These are phyloP conservation scores for Aspergillus alliaceus DNA, from an alignment of 2,329 filamentous ascomycete species.

Conservation along the genomic window DNA sequence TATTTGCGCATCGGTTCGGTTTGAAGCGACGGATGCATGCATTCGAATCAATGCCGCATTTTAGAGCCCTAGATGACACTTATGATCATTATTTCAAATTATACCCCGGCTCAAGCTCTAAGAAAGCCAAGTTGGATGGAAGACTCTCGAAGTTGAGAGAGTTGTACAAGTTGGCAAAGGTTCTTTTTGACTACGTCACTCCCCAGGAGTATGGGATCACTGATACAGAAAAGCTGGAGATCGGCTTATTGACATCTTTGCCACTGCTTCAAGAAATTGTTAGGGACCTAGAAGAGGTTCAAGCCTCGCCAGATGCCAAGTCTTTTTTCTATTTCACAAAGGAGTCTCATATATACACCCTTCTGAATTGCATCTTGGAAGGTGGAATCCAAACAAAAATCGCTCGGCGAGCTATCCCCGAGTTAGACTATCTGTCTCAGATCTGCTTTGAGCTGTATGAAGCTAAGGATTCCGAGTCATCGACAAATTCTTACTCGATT, in stretches of 20 bases:
- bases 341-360: slow-evolving; percentile 96
- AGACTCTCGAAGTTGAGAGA: slow-evolving; percentile 87
- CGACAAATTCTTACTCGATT: slow-evolving; percentile 89
- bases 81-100: slow-evolving; percentile 83
- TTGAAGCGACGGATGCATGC: slow-evolving; percentile 55
- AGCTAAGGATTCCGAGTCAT: slow-evolving; percentile 75
- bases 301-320: slow-evolving; percentile 90
- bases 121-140: slow-evolving; percentile 77
- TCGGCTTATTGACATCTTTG: slow-evolving; percentile 88
- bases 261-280: slow-evolving; percentile 96
- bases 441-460: slow-evolving; percentile 99
- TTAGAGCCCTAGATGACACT: slow-evolving; percentile 51
- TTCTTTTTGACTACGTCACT: slow-evolving; percentile 97
- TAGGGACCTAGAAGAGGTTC: slow-evolving; percentile 92
- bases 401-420: slow-evolving; percentile 88
- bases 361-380: slow-evolving; percentile 96
- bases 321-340: slow-evolving; percentile 99
- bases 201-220: slow-evolving; percentile 98
- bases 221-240: slow-evolving; percentile 95
- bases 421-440: slow-evolving; percentile 94
- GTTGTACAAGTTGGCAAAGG: slow-evolving; percentile 88
- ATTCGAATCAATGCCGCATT: slow-evolving; percentile 43
- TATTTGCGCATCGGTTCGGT: slow-evolving; percentile 42
- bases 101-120: slow-evolving; percentile 72
- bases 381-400: slow-evolving; percentile 98